Base-by-base conservation (phyloP, 805 yeast genomes). In the Metschnikowia colocasiae region DNA sequence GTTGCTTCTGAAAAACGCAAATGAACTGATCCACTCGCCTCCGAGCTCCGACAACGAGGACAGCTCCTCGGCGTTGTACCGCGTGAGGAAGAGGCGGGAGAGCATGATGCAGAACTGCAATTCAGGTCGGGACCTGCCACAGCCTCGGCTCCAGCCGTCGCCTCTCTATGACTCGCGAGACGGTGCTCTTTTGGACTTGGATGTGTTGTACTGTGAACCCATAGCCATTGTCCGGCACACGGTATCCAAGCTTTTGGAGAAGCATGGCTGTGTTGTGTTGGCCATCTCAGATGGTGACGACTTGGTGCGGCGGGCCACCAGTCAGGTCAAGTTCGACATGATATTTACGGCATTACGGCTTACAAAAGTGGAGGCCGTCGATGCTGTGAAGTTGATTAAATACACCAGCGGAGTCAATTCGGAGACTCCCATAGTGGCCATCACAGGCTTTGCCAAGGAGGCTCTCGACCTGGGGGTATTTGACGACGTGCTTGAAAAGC, bases 191-290 rank as follows among this genome's bases (percentile, higher is more conserved):
- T 49, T 40, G 46, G 74, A 72, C 30, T 63, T 86, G 55, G 91
- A 87, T 61, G 82, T 90, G 4, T 69, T 92, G 39, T 71, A 89
- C 12, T 90, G 97, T 64, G 96, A 89, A 58, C 89, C 94, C 2
- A 87, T 87, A 50, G 94, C 96, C 0, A 85, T 85, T 47, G 83
- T 87, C 55, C 68, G 95, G 41, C 87, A 79, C 58, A 74, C 87
- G 12, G 76, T 84, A 23, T 76, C 81, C 36, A 79, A 76, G 49
- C 74, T 83, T 51, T 69, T 92, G 48, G 87, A 81, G 50, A 73
- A 75, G 44, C 60, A 82, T 20, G 95, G 95, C 1, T 89, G 96
- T 67, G 80, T 83, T 10, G 96, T 89, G 7, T 86, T 87, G 4
- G 73, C 86, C 2, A 85, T 87, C 6, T 71, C 82, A 0, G 82